These are phyloP conservation scores for Discostella stelligeroides DNA, from an alignment of 108 stramenopile genomes.

Conservation along the genomic window DNA sequence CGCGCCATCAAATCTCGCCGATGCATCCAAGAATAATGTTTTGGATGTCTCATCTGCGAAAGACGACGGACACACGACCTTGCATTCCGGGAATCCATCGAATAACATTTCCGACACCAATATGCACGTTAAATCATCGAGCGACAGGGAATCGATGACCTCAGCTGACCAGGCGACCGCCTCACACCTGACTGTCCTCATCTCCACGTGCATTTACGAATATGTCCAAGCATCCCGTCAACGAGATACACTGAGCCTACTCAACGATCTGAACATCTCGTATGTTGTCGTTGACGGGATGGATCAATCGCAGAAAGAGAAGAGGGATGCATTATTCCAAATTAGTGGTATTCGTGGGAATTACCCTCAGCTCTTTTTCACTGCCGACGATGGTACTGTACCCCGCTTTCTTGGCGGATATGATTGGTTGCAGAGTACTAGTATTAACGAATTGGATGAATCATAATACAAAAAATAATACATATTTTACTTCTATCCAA, in stretches of 20 bases:
- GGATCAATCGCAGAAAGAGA: conserved; percentile 7
- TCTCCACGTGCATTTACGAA: conserved; percentile 7
- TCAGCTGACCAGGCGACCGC: background rate
- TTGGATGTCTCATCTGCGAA: too few relatives aligned
- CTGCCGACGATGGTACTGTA: too few relatives aligned
- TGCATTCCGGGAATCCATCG: too few relatives aligned
- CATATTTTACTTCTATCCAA: background rate
- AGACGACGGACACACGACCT: too few relatives aligned
- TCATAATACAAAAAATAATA: background rate
- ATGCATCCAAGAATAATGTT: too few relatives aligned
- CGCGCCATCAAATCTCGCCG: too few relatives aligned
- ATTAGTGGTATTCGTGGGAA: conserved; percentile 46
- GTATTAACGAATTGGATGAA: background rate
- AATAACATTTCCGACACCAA: too few relatives aligned
- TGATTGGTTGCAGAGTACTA: conserved; percentile 26
- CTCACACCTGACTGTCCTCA: conserved; percentile 1
- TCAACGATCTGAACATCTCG: conserved; percentile 17
- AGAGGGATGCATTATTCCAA: conserved; percentile 32
- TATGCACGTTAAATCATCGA: too few relatives aligned
- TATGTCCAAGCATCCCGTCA: conserved; percentile 8
- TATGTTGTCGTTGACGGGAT: conserved; percentile 18
- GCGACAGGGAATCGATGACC: too few relatives aligned
- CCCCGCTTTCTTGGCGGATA: conserved; percentile 47
- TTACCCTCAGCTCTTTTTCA: conserved; percentile 49
- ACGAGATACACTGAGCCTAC: conserved; percentile 1